phyloP scores from a whole-genome alignment of 306 rosid genomes.

The Vigna angularis region DNA sequence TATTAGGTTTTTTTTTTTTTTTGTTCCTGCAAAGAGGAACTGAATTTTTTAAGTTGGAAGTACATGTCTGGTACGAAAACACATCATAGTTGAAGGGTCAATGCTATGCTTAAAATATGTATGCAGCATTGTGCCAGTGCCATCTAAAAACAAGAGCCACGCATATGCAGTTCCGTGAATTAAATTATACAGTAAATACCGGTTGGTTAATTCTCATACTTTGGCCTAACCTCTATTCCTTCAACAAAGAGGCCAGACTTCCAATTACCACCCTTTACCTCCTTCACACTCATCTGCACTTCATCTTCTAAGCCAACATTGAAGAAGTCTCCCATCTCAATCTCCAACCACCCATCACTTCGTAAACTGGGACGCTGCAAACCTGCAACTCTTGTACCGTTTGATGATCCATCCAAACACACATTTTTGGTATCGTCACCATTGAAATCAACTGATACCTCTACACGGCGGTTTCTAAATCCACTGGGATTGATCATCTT shows the following conservation, averaged over 20 bases:
- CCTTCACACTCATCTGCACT: conserved; percentile 55
- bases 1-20: too few relatives aligned
- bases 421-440: conserved; percentile 41
- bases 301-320: conserved; percentile 49
- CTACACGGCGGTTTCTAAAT: conserved; percentile 51
- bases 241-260: conserved; percentile 67
- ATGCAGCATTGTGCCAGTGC: too few relatives aligned
- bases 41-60: too few relatives aligned
- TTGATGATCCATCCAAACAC: conserved; percentile 12
- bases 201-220: conserved; percentile 30
- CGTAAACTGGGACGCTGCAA: conserved; percentile 49
- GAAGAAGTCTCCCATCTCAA: conserved; percentile 76
- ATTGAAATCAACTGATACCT: conserved; percentile 42
- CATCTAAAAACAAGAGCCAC: too few relatives aligned
- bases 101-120: too few relatives aligned
- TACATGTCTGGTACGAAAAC: too few relatives aligned
- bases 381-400: not conserved
- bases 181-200: not conserved
- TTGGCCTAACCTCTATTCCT: conserved; percentile 80
- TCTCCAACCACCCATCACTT: conserved; percentile 72
- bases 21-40: too few relatives aligned
- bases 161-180: not conserved
- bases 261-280: conserved; percentile 50
- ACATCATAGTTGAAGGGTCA: too few relatives aligned
- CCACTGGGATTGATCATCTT: conserved; percentile 43